A percentile compares a stretch with the other conserved stretches of the same genome.
Conservation (phyloP, 1,284 basidiomycete species). For the Exsudoporus floridanus region DNA sequence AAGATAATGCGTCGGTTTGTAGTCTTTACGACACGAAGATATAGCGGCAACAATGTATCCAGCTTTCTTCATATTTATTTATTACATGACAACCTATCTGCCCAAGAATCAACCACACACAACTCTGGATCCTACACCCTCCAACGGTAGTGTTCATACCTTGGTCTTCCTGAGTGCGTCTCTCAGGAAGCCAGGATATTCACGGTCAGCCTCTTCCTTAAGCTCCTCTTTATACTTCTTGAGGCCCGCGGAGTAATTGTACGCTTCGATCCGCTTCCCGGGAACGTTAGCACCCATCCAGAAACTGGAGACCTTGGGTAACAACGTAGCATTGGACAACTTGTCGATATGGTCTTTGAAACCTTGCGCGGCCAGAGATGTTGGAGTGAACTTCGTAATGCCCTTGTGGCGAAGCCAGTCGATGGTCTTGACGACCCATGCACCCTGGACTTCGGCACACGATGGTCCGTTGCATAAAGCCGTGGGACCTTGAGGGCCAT, state of each 20-base stretch:
- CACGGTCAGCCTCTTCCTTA: slow-evolving; percentile 4
- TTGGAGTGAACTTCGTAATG: slow-evolving; percentile 12
- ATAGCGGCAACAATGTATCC: background rate
- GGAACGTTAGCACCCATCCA: slow-evolving; percentile 19
- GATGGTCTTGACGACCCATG: slow-evolving; percentile 4
- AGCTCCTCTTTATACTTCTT: slow-evolving; percentile 12
- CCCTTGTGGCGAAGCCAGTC: slow-evolving; percentile 2
- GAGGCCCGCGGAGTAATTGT: slow-evolving; percentile 10
- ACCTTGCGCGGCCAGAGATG: background rate
- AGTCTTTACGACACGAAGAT: background rate
- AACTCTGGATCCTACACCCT: background rate
- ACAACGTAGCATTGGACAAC: background rate
- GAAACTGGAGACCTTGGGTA: slow-evolving; percentile 13
- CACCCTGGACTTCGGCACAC: slow-evolving; percentile 9
- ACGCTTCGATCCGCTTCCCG: slow-evolving; percentile 12
- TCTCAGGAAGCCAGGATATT: slow-evolving; percentile 14
- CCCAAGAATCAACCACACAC: background rate
- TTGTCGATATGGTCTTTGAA: slow-evolving; percentile 10
- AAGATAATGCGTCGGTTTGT: background rate
- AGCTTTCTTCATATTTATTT: background rate
- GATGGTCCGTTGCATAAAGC: slow-evolving; percentile 7
- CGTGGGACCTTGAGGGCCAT: slow-evolving; percentile 10
- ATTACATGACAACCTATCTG: background rate
- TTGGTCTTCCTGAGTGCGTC: slow-evolving; percentile 5
- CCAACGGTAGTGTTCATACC: background rate